Percentiles rank a stretch among this genome's conserved stretches.
Conservation (phyloP, 306 rosid species). For the Comarum palustre region DNA sequence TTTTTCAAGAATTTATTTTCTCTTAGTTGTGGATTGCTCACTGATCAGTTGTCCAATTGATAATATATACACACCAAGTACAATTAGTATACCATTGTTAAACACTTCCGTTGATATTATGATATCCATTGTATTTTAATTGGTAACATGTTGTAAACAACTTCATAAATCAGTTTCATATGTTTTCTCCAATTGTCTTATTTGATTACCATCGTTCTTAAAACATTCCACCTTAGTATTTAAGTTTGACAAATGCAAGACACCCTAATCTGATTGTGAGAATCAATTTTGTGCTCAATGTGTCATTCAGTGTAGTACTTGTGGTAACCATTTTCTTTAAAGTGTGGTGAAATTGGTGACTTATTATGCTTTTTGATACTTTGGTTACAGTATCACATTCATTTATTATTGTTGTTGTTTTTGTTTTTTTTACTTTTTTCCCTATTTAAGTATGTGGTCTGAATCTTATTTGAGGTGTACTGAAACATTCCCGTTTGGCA, state of each 20-base stretch:
- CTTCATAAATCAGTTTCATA: not conserved
- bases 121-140: not conserved
- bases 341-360: conserved; percentile 7
- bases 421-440: conserved; percentile 3
- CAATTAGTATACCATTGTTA: not conserved
- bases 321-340: conserved; percentile 4
- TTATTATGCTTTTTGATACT: conserved; percentile 4
- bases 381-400: not conserved
- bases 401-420: not conserved
- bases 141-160: not conserved
- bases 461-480: conserved; percentile 14
- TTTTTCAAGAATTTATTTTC: not conserved
- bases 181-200: not conserved
- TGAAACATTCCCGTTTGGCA: conserved; percentile 38
- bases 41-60: not conserved
- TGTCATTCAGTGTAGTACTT: not conserved
- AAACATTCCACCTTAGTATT: not conserved
- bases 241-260: not conserved
- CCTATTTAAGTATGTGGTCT: not conserved
- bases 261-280: not conserved
- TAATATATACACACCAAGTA: not conserved
- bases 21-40: not conserved
- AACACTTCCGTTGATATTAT: not conserved
- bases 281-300: not conserved
- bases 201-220: not conserved